Percentiles rank a stretch among this genome's conserved stretches.
These are phyloP conservation scores for Penicillium desertorum DNA, from an alignment of 495 filamentous ascomycete genomes.

Conservation along the genomic window DNA sequence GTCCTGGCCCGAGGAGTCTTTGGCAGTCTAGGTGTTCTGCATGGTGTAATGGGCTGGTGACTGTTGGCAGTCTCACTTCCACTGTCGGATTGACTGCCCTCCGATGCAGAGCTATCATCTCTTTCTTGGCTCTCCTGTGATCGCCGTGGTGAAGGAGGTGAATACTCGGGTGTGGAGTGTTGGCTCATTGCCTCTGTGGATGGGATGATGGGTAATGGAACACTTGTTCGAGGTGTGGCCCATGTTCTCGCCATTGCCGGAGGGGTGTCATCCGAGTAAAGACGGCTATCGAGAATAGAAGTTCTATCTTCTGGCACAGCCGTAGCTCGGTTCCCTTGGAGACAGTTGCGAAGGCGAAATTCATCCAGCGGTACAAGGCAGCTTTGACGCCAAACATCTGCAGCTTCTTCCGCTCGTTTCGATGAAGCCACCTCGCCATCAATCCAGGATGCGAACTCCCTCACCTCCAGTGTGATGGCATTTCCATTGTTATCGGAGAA, in stretches of 20 bases:
- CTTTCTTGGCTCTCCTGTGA: neutral
- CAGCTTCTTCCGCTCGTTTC: neutral
- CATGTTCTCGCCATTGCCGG: neutral
- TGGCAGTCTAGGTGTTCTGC: neutral
- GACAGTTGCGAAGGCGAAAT: neutral
- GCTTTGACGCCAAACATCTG: neutral
- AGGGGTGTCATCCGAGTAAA: neutral
- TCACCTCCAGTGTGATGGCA: neutral
- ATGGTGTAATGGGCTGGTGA: neutral
- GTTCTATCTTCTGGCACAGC: neutral
- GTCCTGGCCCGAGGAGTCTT: neutral
- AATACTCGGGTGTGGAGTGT: neutral
- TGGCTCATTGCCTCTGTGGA: neutral
- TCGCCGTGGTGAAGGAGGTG: neutral
- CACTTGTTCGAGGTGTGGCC: constrained; percentile 1
- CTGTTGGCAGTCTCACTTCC: neutral
- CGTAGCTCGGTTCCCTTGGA: constrained; percentile 1
- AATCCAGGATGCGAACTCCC: neutral
- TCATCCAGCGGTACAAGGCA: constrained; percentile 1
- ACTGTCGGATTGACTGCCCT: neutral
- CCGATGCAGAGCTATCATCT: neutral
- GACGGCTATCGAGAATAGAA: neutral
- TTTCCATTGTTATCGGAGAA: constrained; percentile 2
- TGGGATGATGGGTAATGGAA: neutral
- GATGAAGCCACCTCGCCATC: constrained; percentile 1